Evolutionary conservation across 2,329 filamentous ascomycete species (phyloP), one percentile per base, ranked within the genome.

Genomic region (Fusarium sp.): DNA sequence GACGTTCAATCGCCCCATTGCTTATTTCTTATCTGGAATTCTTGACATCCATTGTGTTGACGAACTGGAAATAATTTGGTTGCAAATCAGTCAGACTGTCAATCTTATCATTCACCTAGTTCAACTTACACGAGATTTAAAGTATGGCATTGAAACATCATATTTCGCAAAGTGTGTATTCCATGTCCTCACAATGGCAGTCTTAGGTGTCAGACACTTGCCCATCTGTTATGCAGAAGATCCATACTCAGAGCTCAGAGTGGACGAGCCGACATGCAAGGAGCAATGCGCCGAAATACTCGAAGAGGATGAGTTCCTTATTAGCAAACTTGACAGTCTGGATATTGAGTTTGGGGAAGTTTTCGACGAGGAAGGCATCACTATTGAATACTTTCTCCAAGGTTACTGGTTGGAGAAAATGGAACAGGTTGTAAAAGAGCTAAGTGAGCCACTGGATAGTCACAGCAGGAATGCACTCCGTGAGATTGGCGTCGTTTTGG

Each of bases 61-160:
- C n/a, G n/a, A n/a, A n/a, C n/a, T n/a, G 7, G 5, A 8, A 28
- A 28, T 3, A 10, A 8, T 28, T 8, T 28, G 9, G 4, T n/a
- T 0, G n/a, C 2, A 9, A 11, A 9, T 11, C 2, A 8, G 21
- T 2, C 1, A 21, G 21, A 6, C 11, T 8, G n/a, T 21, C n/a
- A 4, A 19, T 21, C 2, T 21, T 8, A 19, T 39, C 9, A 39
- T n/a, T 5, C 36, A 10, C 15, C 10, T 44, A 8, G 7, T 44
- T 4, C 4, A n/a, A n/a, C 1, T 26, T 11, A 15, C 28, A 14
- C 7, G 17, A 13, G 22, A 26, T 15, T 13, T 4, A 2, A 4
- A 4, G 6, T 22, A 11, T 7, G 31, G 14, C 2, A 3, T 24
- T 17, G 19, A 53, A 15, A 3, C 3, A 11, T 13, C 28, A 9